Base-by-base conservation (phyloP, 2,329 filamentous ascomycete genomes). In the Dothideomycetidae sp. region DNA sequence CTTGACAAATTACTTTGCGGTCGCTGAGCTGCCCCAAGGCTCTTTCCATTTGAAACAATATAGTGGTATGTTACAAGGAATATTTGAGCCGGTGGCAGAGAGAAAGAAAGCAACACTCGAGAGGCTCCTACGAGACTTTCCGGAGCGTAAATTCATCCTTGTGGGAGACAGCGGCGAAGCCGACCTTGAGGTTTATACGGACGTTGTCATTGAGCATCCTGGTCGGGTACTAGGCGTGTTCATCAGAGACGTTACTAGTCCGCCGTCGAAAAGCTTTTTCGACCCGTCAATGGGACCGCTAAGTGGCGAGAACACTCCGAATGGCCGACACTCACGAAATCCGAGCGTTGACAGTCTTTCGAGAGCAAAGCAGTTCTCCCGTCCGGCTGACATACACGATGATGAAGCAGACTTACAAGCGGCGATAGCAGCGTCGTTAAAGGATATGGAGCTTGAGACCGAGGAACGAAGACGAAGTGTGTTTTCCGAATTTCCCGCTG, bases 21-120 rank as follows among this genome's bases (percentile, higher is more conserved):
- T 79, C 29, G 81, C 81, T 5, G 81, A 81, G 1, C 63, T 98
- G 1, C 90, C 90, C 0, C 73, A 73, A 1, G 92, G 90, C 0
- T 94, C 88, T 0, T 81, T 96, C 47, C 92, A 98, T 54, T 59
- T 98, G 47, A 98, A 98, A 57, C 84, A 93, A 47, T 98, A 98
- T 58, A 83, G 75, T 43, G 90, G 92, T 33, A 94, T 96, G 83
- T 67, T 98, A 10, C 88, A 96, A 58, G 90, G 92, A 0, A 93
- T 98, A 29, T 96, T 98, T 49, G 90, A 98, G 57, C 90, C 90
- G 7, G 90, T 94, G 0, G 85, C 88, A 0, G 92, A 98, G 58
- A 70, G 88, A 41, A 98, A 98, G 63, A 88, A 85, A 56, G 76
- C 79, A 1, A 86, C 84, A 0, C 64, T 98, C 2, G 84, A 92